Conservation (phyloP, 2,329 filamentous ascomycete genomes). For the Mariannaea elegans region DNA sequence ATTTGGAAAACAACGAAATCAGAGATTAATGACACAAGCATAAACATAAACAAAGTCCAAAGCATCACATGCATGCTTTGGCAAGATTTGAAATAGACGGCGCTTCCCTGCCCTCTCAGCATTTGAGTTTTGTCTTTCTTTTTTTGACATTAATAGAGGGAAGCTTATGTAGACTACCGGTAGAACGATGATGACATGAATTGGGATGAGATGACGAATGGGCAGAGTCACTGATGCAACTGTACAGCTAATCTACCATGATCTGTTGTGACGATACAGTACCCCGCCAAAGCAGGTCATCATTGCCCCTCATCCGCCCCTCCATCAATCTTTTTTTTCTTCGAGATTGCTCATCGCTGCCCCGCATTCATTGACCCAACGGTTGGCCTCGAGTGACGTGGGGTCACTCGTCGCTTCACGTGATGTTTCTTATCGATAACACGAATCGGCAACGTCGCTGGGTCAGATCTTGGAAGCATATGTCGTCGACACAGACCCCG, state of each 20-base stretch:
- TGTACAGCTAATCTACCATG: constrained; percentile 26
- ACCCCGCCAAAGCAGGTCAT: constrained; percentile 34
- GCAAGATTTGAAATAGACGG: constrained; percentile 1
- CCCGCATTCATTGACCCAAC: constrained; percentile 30
- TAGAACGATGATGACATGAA: not conserved
- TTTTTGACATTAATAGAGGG: too few relatives aligned
- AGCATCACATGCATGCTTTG: not conserved
- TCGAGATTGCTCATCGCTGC: constrained; percentile 13
- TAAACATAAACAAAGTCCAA: not conserved
- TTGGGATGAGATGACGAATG: constrained; percentile 34
- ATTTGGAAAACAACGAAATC: constrained; percentile 8
- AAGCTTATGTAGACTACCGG: too few relatives aligned
- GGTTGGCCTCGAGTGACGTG: constrained; percentile 5
- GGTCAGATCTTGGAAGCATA: constrained; percentile 35
- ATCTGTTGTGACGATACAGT: not conserved
- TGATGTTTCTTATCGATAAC: constrained; percentile 35
- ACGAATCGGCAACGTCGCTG: constrained; percentile 23
- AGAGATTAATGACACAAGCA: not conserved
- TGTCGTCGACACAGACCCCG: constrained; percentile 34
- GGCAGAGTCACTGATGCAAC: constrained; percentile 32
- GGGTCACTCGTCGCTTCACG: constrained; percentile 29
- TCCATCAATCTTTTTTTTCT: constrained; percentile 25
- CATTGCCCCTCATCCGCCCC: constrained; percentile 39
- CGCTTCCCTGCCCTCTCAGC: too few relatives aligned
- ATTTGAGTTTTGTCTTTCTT: too few relatives aligned